These are phyloP conservation scores for Dactylellina leptospora DNA, from an alignment of 2,329 filamentous ascomycete genomes.

Conservation along the genomic window DNA sequence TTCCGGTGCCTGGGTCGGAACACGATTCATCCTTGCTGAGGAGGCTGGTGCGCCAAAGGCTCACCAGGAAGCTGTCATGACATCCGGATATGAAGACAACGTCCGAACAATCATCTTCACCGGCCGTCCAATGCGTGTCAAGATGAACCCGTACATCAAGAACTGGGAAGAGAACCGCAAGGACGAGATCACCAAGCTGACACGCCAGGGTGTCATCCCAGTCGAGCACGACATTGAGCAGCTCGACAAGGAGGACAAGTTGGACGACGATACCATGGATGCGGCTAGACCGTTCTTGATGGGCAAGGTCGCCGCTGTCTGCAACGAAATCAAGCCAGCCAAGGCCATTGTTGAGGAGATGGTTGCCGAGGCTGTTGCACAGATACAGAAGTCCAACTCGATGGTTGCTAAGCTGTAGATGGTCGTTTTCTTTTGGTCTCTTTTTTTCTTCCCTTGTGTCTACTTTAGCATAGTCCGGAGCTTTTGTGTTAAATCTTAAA, in stretches of 20 bases:
- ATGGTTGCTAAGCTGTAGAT: conserved; percentile 52
- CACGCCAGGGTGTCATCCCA: conserved; percentile 85
- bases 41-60: conserved; percentile 92
- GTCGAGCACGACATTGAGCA: conserved; percentile 95
- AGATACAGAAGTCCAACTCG: conserved; percentile 62
- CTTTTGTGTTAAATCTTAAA: conserved; percentile 35
- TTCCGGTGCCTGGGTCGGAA: conserved; percentile 93
- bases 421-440: not conserved
- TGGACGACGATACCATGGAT: conserved; percentile 87
- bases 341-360: conserved; percentile 95
- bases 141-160: conserved; percentile 89
- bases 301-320: conserved; percentile 94
- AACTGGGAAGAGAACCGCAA: conserved; percentile 96
- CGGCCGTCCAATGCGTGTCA: conserved; percentile 90
- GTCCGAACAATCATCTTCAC: conserved; percentile 98
- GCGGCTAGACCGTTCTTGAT: conserved; percentile 91
- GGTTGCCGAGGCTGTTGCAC: conserved; percentile 78
- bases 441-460: conserved; percentile 1
- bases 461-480: conserved; percentile 49
- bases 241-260: conserved; percentile 67
- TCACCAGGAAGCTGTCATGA: conserved; percentile 94
- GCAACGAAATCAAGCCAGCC: conserved; percentile 89
- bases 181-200: conserved; percentile 90
- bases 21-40: conserved; percentile 89
- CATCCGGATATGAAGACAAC: conserved; percentile 92